Base-by-base conservation (phyloP, 1,284 basidiomycete genomes). In the Marasmius sp. region DNA sequence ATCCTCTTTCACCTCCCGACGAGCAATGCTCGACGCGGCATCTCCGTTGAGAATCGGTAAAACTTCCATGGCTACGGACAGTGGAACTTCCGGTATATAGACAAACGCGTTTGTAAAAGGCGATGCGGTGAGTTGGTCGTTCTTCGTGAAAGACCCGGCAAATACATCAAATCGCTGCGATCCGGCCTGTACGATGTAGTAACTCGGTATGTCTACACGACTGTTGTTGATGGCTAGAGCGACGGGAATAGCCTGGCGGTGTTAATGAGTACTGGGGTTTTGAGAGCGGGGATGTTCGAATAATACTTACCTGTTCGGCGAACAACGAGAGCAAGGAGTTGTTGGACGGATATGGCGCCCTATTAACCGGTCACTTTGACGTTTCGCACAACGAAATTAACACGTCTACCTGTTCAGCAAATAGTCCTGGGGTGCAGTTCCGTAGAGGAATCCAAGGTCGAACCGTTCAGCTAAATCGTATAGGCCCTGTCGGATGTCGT, bases 161-260 rank as follows among this genome's bases (percentile, higher is more conserved):
- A 84, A 85, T 49, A 95, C 72, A 68, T 93, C 87, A 75, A 89
- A 94, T 53, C 93, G 85, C 68, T 89, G 81, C n/a, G 81, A 87
- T 16, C 89, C 93, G 1, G 89, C 85, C 73, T 93, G 90, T 57
- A 81, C 79, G 64, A 94, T 84, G 71, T 92, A 85, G 62, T 92
- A 74, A 65, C 84, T 87, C n/a, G 88, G 85, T 58, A 84, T 81
- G 11, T 70, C 71, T 3, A 83, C 79, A 41, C 87, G 82, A 8
- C 83, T 78, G 68, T 89, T 89, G 75, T 89, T 88, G 66, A 85
- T 70, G 1, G 81, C 71, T 43, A 89, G 79, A n/a, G 81, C 84
- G 51, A 78, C 74, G 1, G 87, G 86, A 22, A 82, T 73, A 41
- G 83, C 85, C 79, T 85, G 47, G 34, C 9, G 51, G 45, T 20